Evolutionary conservation across 331 rosid genomes (phyloP).

Genomic region (Rhamnella rubrinervis): DNA sequence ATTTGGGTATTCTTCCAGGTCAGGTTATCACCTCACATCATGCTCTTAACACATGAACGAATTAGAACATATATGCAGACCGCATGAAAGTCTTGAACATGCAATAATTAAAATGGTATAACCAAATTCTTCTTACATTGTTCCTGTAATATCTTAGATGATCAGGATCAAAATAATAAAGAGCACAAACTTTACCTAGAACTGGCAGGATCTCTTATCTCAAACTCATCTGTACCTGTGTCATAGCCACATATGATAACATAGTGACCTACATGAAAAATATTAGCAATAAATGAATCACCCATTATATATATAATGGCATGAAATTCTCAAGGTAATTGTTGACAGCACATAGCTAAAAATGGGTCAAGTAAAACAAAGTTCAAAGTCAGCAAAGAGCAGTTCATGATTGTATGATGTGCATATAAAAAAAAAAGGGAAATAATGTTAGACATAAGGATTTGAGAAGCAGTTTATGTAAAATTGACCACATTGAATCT

Average conservation of each 20-base stretch:
- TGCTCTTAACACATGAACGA: too few species aligned
- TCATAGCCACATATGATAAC: conserved; percentile 93
- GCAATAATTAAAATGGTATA: too few species aligned
- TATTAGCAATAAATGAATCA: neutral
- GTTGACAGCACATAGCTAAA: too few species aligned
- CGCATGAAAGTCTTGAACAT: too few species aligned
- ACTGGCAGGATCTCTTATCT: conserved; percentile 97
- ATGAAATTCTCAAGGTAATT: neutral
- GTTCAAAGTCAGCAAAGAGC: neutral
- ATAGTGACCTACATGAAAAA: conserved; percentile 69
- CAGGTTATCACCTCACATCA: too few species aligned
- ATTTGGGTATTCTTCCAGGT: too few species aligned
- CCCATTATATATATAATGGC: too few species aligned
- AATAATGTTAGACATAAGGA: neutral
- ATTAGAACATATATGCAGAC: too few species aligned
- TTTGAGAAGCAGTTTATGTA: neutral
- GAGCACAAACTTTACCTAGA: conserved; percentile 48
- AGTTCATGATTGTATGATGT: neutral
- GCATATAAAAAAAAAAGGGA: neutral
- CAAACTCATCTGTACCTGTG: conserved; percentile 83
- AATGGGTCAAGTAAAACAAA: too few species aligned
- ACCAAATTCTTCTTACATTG: neutral
- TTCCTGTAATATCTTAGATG: neutral
- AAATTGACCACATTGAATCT: neutral
- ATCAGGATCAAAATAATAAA: neutral